Conservation (phyloP, 805 yeast species). For the Suhomyces faveliae region DNA sequence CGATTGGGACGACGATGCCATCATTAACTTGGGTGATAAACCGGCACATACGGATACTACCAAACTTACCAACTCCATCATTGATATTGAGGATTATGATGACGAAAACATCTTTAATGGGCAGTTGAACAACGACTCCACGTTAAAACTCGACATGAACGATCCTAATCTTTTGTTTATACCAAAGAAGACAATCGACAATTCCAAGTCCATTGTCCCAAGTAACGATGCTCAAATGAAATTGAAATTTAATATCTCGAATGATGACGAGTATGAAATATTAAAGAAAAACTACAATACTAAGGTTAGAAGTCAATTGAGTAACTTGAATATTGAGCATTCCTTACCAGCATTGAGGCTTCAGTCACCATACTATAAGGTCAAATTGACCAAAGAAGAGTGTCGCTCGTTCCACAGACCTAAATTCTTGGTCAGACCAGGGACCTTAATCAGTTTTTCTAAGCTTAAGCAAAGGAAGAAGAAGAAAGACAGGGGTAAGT, state of each 20-base stretch:
- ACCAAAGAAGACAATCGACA: slow-evolving; percentile 33
- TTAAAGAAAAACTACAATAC: slow-evolving; percentile 85
- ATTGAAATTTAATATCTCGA: slow-evolving; percentile 76
- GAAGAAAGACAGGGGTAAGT: slow-evolving; percentile 86
- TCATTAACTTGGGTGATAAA: slow-evolving; percentile 49
- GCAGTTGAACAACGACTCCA: slow-evolving; percentile 32
- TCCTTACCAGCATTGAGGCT: slow-evolving; percentile 81
- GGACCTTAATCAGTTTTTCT: slow-evolving; percentile 71
- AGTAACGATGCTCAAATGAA: slow-evolving; percentile 53
- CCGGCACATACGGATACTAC: slow-evolving; percentile 13
- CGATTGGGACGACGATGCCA: slow-evolving; percentile 73
- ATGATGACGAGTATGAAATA: slow-evolving; percentile 81
- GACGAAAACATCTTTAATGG: slow-evolving; percentile 81
- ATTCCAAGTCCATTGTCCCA: slow-evolving; percentile 45
- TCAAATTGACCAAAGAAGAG: slow-evolving; percentile 62
- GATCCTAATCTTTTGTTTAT: slow-evolving; percentile 78
- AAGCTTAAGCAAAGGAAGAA: slow-evolving; percentile 75
- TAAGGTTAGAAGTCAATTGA: slow-evolving; percentile 88
- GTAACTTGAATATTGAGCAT: slow-evolving; percentile 88
- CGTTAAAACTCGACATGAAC: slow-evolving; percentile 67
- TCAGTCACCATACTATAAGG: slow-evolving; percentile 90
- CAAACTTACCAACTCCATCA: slow-evolving; percentile 12
- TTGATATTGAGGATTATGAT: slow-evolving; percentile 34
- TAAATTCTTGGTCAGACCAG: slow-evolving; percentile 70
- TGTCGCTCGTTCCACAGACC: slow-evolving; percentile 81